phyloP scores from a whole-genome alignment of 768 basidiomycete species.

The Rhodotorula graminis region DNA sequence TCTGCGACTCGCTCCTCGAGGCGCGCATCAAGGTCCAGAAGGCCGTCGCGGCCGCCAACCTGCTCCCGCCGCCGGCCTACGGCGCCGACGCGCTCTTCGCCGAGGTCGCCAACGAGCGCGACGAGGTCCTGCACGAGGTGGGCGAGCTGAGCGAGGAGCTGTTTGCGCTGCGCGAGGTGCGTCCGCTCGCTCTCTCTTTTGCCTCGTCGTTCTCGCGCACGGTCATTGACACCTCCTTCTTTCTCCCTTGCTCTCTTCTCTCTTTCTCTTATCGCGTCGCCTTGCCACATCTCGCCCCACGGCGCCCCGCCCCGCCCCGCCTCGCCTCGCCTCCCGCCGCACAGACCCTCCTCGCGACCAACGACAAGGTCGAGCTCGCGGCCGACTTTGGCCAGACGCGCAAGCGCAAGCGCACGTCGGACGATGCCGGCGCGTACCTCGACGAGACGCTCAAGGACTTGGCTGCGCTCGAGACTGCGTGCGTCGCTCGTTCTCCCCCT shows the following conservation, averaged over 20 bases:
- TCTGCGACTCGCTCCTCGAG: slow-evolving; percentile 84
- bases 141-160: slow-evolving; percentile 43
- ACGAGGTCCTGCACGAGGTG: slow-evolving; percentile 38
- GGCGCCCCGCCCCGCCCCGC: too few species aligned
- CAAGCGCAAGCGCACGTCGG: slow-evolving; percentile 35
- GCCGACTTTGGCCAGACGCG: slow-evolving; percentile 19
- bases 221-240: too few species aligned
- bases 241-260: too few species aligned
- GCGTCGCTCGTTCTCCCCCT: slow-evolving; percentile 3
- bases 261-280: too few species aligned
- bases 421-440: slow-evolving; percentile 48
- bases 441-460: slow-evolving; percentile 11
- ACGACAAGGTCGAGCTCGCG: slow-evolving; percentile 11
- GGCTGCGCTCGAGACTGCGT: slow-evolving; percentile 17
- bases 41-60: slow-evolving; percentile 61
- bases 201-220: not conserved
- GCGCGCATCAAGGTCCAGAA: slow-evolving; percentile 90
- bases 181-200: not conserved
- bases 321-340: not conserved
- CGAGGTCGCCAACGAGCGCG: slow-evolving; percentile 42
- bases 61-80: slow-evolving; percentile 53
- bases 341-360: slow-evolving; percentile 4
- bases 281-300: too few species aligned
- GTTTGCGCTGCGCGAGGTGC: slow-evolving; percentile 21
- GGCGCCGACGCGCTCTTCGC: slow-evolving; percentile 10